Percentiles rank a stretch among this genome's conserved stretches.
These are phyloP conservation scores for Globisporangium canariense DNA, from an alignment of 352 stramenopile genomes.

Conservation along the genomic window DNA sequence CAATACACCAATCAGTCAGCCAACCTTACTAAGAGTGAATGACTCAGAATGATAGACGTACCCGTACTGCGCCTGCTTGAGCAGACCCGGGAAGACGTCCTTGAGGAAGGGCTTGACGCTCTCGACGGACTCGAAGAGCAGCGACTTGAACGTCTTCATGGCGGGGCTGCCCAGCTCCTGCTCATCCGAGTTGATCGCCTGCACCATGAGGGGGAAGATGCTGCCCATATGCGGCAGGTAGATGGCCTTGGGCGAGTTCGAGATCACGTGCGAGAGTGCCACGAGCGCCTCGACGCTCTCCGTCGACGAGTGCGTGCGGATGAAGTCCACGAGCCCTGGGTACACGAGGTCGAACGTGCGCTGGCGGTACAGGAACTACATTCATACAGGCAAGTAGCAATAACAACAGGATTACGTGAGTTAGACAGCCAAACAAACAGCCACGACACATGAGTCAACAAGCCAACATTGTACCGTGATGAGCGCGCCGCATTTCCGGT, in stretches of 20 bases:
- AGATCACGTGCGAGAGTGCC: conserved; percentile 75
- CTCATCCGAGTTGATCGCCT: conserved; percentile 76
- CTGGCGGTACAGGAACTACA: conserved; percentile 76
- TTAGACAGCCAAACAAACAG: not conserved
- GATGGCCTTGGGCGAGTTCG: conserved; percentile 76
- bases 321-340: conserved; percentile 63
- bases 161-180: conserved; percentile 70
- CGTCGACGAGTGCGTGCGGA: conserved; percentile 33
- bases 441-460: not conserved
- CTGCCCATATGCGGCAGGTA: conserved; percentile 69
- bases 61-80: conserved; percentile 81
- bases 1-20: not conserved
- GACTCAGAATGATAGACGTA: conserved; percentile 26
- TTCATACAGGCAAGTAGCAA: not conserved
- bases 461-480: conserved; percentile 52
- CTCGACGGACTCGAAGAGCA: conserved; percentile 75
- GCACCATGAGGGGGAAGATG: conserved; percentile 83
- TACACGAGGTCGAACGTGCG: conserved; percentile 80
- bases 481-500: conserved; percentile 76
- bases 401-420: not conserved
- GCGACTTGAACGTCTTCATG: conserved; percentile 72
- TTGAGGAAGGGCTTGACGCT: conserved; percentile 82
- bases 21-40: not conserved
- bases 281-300: conserved; percentile 67
- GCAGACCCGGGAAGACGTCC: conserved; percentile 76